phyloP scores from a whole-genome alignment of 2,329 filamentous ascomycete genomes.

The Fonsecaea monophora region DNA sequence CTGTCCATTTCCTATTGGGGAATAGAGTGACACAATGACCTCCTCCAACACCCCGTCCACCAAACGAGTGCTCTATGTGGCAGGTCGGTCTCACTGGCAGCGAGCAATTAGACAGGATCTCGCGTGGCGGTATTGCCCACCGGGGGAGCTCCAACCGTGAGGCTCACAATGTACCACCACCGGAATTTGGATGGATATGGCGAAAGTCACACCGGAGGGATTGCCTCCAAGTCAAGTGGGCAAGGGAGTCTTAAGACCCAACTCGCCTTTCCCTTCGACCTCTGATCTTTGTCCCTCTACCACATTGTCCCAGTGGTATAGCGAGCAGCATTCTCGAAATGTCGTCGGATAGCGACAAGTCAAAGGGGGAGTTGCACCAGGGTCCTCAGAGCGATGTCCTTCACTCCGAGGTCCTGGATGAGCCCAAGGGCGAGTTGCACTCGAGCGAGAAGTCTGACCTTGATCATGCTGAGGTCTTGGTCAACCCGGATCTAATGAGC shows the following conservation, averaged over 20 bases:
- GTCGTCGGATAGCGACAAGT: slow-evolving; percentile 16
- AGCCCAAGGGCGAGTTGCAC: neutral
- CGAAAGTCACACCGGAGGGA: neutral
- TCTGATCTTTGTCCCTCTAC: neutral
- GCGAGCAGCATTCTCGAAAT: slow-evolving; percentile 13
- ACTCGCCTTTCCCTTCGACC: neutral
- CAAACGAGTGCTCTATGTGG: neutral
- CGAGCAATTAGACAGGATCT: neutral
- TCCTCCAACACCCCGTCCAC: neutral
- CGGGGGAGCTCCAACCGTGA: neutral
- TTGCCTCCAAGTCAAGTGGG: neutral
- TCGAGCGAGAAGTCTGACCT: slow-evolving; percentile 38
- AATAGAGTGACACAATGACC: neutral
- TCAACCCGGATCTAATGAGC: slow-evolving; percentile 49
- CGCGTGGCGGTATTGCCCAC: neutral
- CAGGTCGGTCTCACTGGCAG: neutral
- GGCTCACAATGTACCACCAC: neutral
- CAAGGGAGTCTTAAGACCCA: neutral
- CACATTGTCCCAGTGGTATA: slow-evolving; percentile 3
- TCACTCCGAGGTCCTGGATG: neutral
- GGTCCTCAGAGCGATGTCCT: neutral
- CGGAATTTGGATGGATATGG: neutral
- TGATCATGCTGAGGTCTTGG: slow-evolving; percentile 46
- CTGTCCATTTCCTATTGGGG: neutral
- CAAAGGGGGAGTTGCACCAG: slow-evolving; percentile 17